Evolutionary conservation across 148 eudicot species (phyloP), one percentile per base, ranked within the genome.

Genomic region (Selenicereus undatus): DNA sequence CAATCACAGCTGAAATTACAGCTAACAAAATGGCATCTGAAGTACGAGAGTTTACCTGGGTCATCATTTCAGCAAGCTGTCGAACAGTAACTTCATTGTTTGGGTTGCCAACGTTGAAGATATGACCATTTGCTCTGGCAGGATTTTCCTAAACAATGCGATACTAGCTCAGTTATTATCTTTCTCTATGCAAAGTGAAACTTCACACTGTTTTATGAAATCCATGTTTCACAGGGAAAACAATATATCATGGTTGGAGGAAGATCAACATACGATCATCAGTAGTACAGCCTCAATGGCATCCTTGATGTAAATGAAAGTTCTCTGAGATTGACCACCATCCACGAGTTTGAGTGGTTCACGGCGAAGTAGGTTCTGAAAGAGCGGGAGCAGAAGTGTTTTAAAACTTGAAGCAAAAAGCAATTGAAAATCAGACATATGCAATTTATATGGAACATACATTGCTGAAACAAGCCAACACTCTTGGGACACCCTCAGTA

Each of bases 51-150:
- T 39, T 77, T 77, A 93, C 99, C 99, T 93, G 77, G 60, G 93
- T 96, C 99, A 96, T 96, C 99, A 96, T 96, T 82, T 96, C 99
- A 75, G 98, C 99, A 76, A 96, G 99, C 86, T 96, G 99, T 80
- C 95, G 87, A 43, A 96, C 99, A 76, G 99, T 96, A 79, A 96
- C 99, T 92, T 96, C 99, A 83, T 96, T 96, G 86, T 96, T 87
- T 54, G 97, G 99, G 88, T 96, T 96, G 76, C 99, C 99, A 73
- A 96, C 98, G 81, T 96, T 96, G 85, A 96, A 93, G 85, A 96
- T 96, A 32, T 96, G 99, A 78, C 98, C 97, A 87, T 92, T 96
- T 52, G 98, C 99, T 80, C 99, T 87, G 27, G 83, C 91, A 24
- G 99, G 99, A 77, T 96, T 96, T 95, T 95, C 99, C 97, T 93